Percentiles rank a stretch among this genome's conserved stretches.
Conservation (phyloP, 768 basidiomycete species). For the Pleurotus platypus region DNA sequence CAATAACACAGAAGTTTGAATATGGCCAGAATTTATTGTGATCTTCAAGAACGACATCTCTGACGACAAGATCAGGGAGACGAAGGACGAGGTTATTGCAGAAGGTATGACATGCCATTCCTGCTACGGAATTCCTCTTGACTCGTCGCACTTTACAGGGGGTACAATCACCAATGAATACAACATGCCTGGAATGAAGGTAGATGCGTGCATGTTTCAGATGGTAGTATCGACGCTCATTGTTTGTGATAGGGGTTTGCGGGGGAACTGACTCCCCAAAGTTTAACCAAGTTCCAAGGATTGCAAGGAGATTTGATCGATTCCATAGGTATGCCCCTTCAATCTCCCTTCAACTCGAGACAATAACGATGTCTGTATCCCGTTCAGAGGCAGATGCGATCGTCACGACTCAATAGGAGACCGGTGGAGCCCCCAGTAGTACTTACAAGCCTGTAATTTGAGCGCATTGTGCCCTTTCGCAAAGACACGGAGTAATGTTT, state of each 20-base stretch:
- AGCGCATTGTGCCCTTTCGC: no score
- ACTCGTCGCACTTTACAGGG: slow-evolving; percentile 22
- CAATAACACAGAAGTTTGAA: neutral
- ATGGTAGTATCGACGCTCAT: neutral
- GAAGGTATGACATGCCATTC: slow-evolving; percentile 27
- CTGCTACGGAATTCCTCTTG: neutral
- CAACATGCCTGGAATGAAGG: slow-evolving; percentile 29
- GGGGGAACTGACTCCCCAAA: slow-evolving; percentile 28
- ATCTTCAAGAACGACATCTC: slow-evolving; percentile 48
- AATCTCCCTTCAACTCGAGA: no score
- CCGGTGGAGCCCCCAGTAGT: no score
- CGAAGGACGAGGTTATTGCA: slow-evolving; percentile 28
- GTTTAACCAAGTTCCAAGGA: slow-evolving; percentile 22
- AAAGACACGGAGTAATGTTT: no score
- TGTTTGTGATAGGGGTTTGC: slow-evolving; percentile 34
- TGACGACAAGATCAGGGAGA: slow-evolving; percentile 36
- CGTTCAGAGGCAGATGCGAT: no score
- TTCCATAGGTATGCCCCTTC: slow-evolving; percentile 14
- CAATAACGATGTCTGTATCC: no score
- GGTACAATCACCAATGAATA: slow-evolving; percentile 39
- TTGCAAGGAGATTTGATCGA: slow-evolving; percentile 16
- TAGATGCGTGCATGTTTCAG: slow-evolving; percentile 9
- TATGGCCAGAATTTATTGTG: slow-evolving; percentile 46
- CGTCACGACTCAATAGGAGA: no score
- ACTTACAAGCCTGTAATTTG: no score